Evolutionary conservation across 116 monocot species (phyloP), one percentile per base, ranked within the genome.

Genomic region (Cymodocea nodosa): DNA sequence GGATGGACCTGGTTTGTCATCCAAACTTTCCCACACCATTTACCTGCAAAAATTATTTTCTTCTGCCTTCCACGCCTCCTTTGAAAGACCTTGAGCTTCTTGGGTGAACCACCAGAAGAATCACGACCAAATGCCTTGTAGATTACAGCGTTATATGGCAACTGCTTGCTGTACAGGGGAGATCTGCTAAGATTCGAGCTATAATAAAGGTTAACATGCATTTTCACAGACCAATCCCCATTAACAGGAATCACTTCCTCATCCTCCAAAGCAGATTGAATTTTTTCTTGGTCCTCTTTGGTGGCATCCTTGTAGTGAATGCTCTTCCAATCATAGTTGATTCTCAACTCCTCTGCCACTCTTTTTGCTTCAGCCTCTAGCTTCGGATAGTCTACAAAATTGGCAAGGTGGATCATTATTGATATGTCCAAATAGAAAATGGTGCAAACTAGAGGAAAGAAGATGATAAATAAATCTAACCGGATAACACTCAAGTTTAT

Each of bases 1-100:
- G 95, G 91, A 75, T 97, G 95, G n/a, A 98, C 89, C 64, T 98
- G 89, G 68, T 89, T 89, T 12, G 82, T 68, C 88, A 86, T 87
- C 98, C 98, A 98, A 68, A 83, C 86, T 52, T 82, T 98, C 37
- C 98, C 98, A 62, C 98, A 98, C 98, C 98, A 98, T 66, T 82
- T 85, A 0, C 98, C 98, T 50, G 83, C 81, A 25, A 92, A 76
- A 30, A 75, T 70, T 66, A 80, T 68, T 60, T 89, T 91, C 75
- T 86, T 98, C 76, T 81, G 83, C 76, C 77, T 74, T 23, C 78
- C 73, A 36, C 56, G 60, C 37, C 69, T 84, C 58, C 78, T 81
- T 35, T 74, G 76, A 50, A 64, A 56, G 56, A 55, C 60, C 39
- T 76, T 82, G 50, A 59, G 37, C 39, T 75, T 81, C 30, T 53